Evolutionary conservation across 2,329 filamentous ascomycete species (phyloP).

Genomic region (Arthrobotrys sphaeroides): DNA sequence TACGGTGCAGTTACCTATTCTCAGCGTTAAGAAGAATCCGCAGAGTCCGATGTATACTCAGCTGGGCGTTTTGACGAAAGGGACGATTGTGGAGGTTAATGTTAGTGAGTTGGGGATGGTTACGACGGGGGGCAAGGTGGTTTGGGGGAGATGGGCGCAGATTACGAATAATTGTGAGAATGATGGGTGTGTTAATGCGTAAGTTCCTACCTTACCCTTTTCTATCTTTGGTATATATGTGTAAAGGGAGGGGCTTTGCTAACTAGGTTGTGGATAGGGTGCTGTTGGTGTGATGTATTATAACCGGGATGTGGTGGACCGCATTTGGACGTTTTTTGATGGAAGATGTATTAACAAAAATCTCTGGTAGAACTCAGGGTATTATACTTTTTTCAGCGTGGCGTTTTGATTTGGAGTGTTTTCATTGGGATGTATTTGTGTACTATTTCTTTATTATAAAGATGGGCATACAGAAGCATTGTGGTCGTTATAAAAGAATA

Average conservation of each 20-base stretch:
- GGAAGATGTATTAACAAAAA: neutral
- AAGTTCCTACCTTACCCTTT: conserved; percentile 55
- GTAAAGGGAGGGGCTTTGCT: neutral
- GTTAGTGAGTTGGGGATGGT: conserved; percentile 90
- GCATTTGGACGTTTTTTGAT: neutral
- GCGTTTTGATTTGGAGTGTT: neutral
- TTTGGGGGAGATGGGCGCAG: conserved; percentile 87
- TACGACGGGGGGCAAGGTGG: conserved; percentile 89
- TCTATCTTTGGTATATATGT: neutral
- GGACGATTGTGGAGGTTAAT: conserved; percentile 88
- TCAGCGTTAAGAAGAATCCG: conserved; percentile 83
- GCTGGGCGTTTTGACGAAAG: conserved; percentile 86
- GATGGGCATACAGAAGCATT: too few relatives aligned
- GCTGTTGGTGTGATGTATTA: conserved; percentile 42
- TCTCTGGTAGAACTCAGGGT: neutral
- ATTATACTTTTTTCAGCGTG: neutral
- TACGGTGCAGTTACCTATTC: conserved; percentile 85
- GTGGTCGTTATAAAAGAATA: too few relatives aligned
- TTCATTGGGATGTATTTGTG: neutral
- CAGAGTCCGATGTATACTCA: conserved; percentile 92
- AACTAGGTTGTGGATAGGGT: conserved; percentile 21
- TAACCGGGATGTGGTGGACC: neutral
- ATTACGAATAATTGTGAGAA: conserved; percentile 71
- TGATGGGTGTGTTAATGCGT: conserved; percentile 71
- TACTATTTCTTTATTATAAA: neutral